Evolutionary conservation across 2,329 filamentous ascomycete species (phyloP).

Genomic region (Paracoccidioides brasiliensis): DNA sequence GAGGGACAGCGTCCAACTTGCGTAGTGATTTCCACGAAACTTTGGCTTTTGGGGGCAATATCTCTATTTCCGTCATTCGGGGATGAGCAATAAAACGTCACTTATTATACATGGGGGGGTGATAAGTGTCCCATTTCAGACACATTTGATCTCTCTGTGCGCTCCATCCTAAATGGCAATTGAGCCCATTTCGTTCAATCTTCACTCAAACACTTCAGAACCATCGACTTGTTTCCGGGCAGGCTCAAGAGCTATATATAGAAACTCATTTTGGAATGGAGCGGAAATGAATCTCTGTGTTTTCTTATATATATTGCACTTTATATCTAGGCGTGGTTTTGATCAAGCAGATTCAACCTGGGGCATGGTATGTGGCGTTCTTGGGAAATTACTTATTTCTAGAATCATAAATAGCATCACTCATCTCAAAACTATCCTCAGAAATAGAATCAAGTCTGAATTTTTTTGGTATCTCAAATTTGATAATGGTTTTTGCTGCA

Average conservation of each 20-base stretch:
- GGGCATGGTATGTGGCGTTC: neutral
- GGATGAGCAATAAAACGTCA: neutral
- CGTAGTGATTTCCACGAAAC: neutral
- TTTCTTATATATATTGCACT: neutral
- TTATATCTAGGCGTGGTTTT: neutral
- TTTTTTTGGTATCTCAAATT: neutral
- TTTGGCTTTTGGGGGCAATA: neutral
- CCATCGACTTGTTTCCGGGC: neutral
- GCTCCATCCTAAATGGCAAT: neutral
- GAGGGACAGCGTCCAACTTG: neutral
- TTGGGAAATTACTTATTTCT: neutral
- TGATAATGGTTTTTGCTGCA: neutral
- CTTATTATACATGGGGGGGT: neutral
- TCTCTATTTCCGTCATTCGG: neutral
- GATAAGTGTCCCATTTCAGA: neutral
- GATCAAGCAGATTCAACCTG: neutral
- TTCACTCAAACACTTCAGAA: neutral
- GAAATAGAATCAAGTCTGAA: neutral
- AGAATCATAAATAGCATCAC: constrained; percentile 2
- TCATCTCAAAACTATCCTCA: neutral
- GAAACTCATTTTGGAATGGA: neutral
- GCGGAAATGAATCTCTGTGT: neutral
- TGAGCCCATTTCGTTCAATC: neutral
- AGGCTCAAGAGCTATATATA: too few relatives aligned
- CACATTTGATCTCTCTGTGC: neutral